Base-by-base conservation (phyloP, 768 basidiomycete species). In the Collybia mongolica region DNA sequence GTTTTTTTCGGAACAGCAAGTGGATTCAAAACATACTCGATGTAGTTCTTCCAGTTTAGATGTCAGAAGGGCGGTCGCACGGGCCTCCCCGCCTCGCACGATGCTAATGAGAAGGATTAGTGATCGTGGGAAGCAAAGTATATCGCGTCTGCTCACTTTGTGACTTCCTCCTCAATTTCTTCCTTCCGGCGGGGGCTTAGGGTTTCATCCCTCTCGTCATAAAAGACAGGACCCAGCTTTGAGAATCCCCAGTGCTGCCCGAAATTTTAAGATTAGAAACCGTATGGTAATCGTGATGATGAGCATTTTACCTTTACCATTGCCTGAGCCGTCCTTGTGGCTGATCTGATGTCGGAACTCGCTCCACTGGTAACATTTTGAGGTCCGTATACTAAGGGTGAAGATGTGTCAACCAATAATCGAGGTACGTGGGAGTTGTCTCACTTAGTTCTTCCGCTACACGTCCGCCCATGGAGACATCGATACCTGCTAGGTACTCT, bases 331-430 rank as follows among this genome's bases (percentile, higher is more conserved):
- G 85, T 88, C 41, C 75, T 66, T 3, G 92, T 97, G 4, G 95
- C 97, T 39, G 77, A 74, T 54, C 73, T 73, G 46, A 99, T 81
- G 68, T 99, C 95, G 54, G 89, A 92, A 48, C 88, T 89, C 42
- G 93, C 93, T 18, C 96, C 96, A 55, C 91, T 94, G 15, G 93
- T 92, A 37, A 97, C 83, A 58, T 89, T 86, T 45, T 95, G 90
- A 51, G 80, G 66, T 3, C 95, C 95, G 63, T 92, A 96, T 52
- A 96, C 91, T 93, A 55, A 14, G 48, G 45, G 39, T 52, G 56
- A 62, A 44, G 41, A 23, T 26, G 48, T 54, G 26, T 59, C 29
- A 54, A 44, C 28, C 24, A 56, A 65, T 50, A 59, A 55, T 48
- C 55, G 24, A 46, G 32, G 11, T 14, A 32, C 53, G 36, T 51